These are phyloP conservation scores for Trapa bicornis DNA, from an alignment of 345 rosid genomes.

Conservation along the genomic window DNA sequence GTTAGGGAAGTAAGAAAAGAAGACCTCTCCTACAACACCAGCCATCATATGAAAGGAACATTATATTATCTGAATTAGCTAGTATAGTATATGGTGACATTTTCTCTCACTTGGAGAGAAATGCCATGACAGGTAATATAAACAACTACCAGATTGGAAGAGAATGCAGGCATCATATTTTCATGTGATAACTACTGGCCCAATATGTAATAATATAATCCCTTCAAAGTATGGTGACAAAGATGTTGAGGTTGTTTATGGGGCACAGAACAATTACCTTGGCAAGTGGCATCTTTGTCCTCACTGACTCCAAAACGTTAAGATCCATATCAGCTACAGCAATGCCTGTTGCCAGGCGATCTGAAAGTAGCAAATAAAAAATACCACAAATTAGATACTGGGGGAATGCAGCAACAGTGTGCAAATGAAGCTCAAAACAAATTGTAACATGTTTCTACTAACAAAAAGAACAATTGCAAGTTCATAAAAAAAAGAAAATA, in stretches of 20 bases:
- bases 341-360: conserved; percentile 66
- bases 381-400: not conserved
- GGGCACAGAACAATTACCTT: conserved; percentile 30
- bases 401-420: not conserved
- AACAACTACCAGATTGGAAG: too few species aligned
- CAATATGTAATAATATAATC: not conserved
- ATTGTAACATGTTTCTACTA: not conserved
- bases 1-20: not conserved
- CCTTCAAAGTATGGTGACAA: not conserved
- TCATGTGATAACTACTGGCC: not conserved
- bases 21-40: not conserved
- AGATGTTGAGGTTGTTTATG: not conserved
- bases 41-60: too few species aligned
- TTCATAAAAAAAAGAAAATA: not conserved
- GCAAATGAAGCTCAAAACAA: not conserved
- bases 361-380: conserved; percentile 23
- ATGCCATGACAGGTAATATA: too few species aligned
- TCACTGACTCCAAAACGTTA: conserved; percentile 63
- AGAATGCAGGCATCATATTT: not conserved
- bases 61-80: not conserved
- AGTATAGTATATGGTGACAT: too few species aligned
- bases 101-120: too few species aligned
- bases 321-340: conserved; percentile 73
- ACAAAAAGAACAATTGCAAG: not conserved
- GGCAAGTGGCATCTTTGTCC: conserved; percentile 69